Evolutionary conservation across 768 basidiomycete species (phyloP), one percentile per base, ranked within the genome.

Genomic region (Dendrothele bispora): DNA sequence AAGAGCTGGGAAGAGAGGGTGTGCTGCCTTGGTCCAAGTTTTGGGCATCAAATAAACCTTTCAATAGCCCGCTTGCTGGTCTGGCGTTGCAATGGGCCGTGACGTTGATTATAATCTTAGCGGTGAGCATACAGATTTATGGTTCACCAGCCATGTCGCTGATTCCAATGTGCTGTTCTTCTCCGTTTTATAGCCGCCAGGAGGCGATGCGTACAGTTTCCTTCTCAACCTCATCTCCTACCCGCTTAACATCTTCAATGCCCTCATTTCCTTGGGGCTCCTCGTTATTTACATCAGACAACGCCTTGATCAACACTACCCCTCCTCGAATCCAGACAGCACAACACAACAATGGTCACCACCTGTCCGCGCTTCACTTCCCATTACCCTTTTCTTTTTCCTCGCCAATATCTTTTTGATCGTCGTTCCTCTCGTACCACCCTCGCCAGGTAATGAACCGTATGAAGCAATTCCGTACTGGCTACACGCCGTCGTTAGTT

Each of bases 131-230:
- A n/a, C n/a, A n/a, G n/a, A n/a, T n/a, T n/a, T n/a, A n/a, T n/a
- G n/a, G 30, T 32, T 32, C 30, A 10, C 11, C n/a, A 10, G 30
- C 30, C 30, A 32, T 32, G 30, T 32, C 10, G 10, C 10, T 17
- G 30, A 10, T 32, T 17, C 30, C n/a, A 17, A 17, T 32, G 10
- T 10, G 30, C 30, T 32, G 30, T 10, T 17, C n/a, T 32, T 32
- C 30, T 10, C n/a, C 30, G 17, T 32, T 17, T 17, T 17, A 32
- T 10, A 32, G 30, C 30, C 30, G 17, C 30, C 30, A 10, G 30
- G 30, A 32, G 84, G 85, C 7, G 84, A 86, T 51, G 83, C 83
- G 0, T 88, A 83, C 58, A 72, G 75, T 46, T 83, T 88, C 61
- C 71, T 80, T 32, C 65, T 83, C 55, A 82, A 80, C 58, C 61